Evolutionary conservation across 306 rosid genomes (phyloP), one percentile per base, ranked within the genome.

Genomic region (Quercus aquifolioides): DNA sequence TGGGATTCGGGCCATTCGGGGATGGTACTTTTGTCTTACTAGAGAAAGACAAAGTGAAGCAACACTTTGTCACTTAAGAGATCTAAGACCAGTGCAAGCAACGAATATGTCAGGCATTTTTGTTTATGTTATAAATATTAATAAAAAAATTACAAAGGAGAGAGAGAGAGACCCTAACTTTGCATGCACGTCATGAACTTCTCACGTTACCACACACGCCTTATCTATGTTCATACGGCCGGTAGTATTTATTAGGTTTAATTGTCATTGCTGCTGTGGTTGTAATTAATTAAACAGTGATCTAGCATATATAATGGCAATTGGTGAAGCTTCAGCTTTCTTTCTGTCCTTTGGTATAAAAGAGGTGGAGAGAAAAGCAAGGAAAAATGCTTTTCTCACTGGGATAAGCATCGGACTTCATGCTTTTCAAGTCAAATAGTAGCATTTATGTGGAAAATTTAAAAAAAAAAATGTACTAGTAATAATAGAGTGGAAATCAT

Each of bases 1-100:
- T 60, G 85, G 79, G 78, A 75, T 72, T 62, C 78, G 68, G 79
- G 60, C 72, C 73, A 55, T 81, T 55, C 19, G 59, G 57, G 89
- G 60, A 90, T 84, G 74, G 51, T 79, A 83, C 94, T 89, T 90
- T 86, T 95, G 97, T 91, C 92, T 89, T 88, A 83, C 85, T 89
- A 4, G 38, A 75, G 82, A 86, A 71, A 83, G 77, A 68, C 75
- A 85, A 78, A 78, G 79, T 70, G 79, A 55, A 83, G 73, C 54
- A 79, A 56, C 75, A 81, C 87, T 81, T 86, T 88, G 80, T 78
- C 84, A 82, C 81, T 68, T 73, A 38, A 79, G 84, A 85, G 87
- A 86, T 85, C 86, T 78, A 75, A 70, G 82, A 85, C 86, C 72
- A 63, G 57, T 84, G 71, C 97, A 95, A 92, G 98, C 89, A 95